These are phyloP conservation scores for Geoglossum cookeanum DNA, from an alignment of 2,329 filamentous ascomycete species.

Conservation along the genomic window DNA sequence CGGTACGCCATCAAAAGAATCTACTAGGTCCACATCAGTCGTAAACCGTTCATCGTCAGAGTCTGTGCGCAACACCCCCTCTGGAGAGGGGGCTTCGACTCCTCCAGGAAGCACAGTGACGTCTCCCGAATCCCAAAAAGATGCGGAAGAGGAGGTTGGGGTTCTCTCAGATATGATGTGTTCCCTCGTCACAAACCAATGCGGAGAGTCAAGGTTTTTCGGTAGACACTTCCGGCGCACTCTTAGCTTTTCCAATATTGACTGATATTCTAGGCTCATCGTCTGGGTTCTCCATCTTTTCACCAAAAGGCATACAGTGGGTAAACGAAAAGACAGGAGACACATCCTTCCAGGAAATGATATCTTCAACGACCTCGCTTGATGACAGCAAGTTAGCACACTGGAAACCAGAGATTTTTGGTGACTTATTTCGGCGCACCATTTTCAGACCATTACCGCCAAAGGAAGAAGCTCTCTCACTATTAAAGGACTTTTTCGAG, in stretches of 20 bases:
- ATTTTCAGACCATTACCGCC: conserved; percentile 69
- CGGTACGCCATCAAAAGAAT: conserved; percentile 19
- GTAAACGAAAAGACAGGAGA: conserved; percentile 98
- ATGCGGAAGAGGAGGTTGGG: conserved; percentile 54
- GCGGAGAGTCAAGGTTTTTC: conserved; percentile 88
- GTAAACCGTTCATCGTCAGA: conserved; percentile 3
- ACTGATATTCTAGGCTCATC: conserved; percentile 48
- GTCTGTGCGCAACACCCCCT: background rate
- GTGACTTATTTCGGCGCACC: conserved; percentile 71
- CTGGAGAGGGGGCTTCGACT: background rate
- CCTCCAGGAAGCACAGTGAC: conserved; percentile 28
- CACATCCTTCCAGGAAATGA: conserved; percentile 84
- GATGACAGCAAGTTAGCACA: conserved; percentile 92
- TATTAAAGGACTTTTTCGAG: conserved; percentile 87
- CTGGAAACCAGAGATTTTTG: conserved; percentile 96
- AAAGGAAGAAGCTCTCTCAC: conserved; percentile 69
- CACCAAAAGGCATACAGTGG: conserved; percentile 94
- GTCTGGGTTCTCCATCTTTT: conserved; percentile 97
- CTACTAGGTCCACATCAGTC: conserved; percentile 15
- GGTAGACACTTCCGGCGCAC: conserved; percentile 31
- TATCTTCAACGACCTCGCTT: conserved; percentile 61
- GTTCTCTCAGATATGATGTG: conserved; percentile 97
- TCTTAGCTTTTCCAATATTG: background rate
- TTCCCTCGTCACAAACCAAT: conserved; percentile 85
- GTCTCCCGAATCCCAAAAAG: conserved; percentile 30